Base-by-base conservation (phyloP, 441 rosid genomes). In the Arabidopsis hybrid region DNA sequence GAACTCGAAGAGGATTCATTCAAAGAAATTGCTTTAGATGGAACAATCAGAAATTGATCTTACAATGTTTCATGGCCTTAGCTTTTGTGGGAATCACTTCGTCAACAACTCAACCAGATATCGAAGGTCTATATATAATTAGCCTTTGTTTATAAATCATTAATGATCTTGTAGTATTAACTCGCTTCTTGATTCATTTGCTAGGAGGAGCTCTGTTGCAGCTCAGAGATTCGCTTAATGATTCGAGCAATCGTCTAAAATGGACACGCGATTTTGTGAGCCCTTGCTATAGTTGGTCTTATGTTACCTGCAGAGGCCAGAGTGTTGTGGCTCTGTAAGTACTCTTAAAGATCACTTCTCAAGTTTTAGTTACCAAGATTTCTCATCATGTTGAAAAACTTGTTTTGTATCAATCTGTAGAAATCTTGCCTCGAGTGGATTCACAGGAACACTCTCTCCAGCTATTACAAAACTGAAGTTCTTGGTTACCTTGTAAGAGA, bases 271-370 rank as follows among this genome's bases (percentile, higher is more conserved):
- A 50, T 87, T 65, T 89, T 5, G 93, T 89, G 70, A 95, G 93
- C 85, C 95, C 99, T 42, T 95, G 99, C 87, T 80, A 57, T 77
- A 88, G 98, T 72, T 95, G 99, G 99, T 87, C 91, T 64, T 84
- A 85, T 77, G 83, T 95, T 77, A 87, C 84, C 43, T 95, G 98
- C 72, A 84, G 83, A 76, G 82, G 84, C 76, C 92, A 86, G 68
- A 80, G 81, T 78, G 97, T 92, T 66, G 72, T 84, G 49, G 83
- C 89, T 69, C 73, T 95, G 97, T 95, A 85, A 84, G 95, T 85
- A 67, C 29, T 45, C 45, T 50, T 9, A 21, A 7, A 32, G 36
- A 29, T 42, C 71, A 43, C 49, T 36, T 46, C 42, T 73, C 39
- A 60, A 12, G 14, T 40, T 60, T 61, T 26, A 45, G 14, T 35